Evolutionary conservation across 73 alveolate species (phyloP), one percentile per base, ranked within the genome.

Genomic region (Tetrahymena elliotti): DNA sequence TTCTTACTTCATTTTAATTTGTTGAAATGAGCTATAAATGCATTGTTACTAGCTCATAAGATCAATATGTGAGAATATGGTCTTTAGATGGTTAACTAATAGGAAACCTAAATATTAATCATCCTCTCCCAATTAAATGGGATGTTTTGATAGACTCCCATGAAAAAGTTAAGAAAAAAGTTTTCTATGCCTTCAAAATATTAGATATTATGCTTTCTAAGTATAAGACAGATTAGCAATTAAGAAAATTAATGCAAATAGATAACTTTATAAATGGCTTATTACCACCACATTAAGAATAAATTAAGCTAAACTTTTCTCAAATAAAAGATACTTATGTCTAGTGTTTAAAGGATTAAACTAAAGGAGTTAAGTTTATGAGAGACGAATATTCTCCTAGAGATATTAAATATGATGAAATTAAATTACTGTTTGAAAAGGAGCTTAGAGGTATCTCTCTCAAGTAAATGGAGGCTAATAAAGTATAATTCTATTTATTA

Each of bases 371-470:
- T 33, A 33, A 83, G 33, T 92, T 94, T n/a, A 38, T 94, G 36
- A 52, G 93, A 84, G 93, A 94, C 18, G 93, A 68, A 38, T 94
- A 94, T 52, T 94, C 93, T 27, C 95, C 95, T 8, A 31, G 96
- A 35, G 96, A 94, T 39, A 35, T 94, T 10, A 93, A 84, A 41
- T 94, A 84, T 53, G 33, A 94, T 33, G 93, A 94, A 38, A 94
- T 94, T 41, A 94, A 94, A 33, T 83, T 36, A 33, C 38, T 88
- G n/a, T 94, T 84, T 88, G 93, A 84, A 34, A 88, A 33, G 35
- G 96, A 94, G 41, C 38, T 94, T 15, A 84, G 93, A 92, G 96
- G 96, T 33, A 37, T 41, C 11, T 94, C 96, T 13, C 93, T 94
- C 33, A 39, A 94, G 83, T 52, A 94, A 88, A 94, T 94, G 35